Evolutionary conservation across 176 grass and related monocot genomes (phyloP), one percentile per base, ranked within the genome.

Genomic region (Aegilops longissima): DNA sequence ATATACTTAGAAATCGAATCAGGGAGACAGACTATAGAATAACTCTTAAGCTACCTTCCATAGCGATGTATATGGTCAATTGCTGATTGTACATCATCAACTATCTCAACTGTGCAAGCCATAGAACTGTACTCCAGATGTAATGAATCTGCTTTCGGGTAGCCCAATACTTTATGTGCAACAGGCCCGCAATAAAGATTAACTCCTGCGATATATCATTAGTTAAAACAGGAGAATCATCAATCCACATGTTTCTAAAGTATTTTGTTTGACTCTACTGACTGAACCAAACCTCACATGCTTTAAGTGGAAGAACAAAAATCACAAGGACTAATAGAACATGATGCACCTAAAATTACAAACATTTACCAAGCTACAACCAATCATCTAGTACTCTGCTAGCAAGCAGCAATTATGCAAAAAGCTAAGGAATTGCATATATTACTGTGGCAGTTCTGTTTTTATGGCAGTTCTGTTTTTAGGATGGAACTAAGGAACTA

Each of bases 1-100:
- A 39, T 52, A 23, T 51, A 35, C 33, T 72, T 12, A 63, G 8
- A 1, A 62, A 68, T 38, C 17, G 2, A 49, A 79, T 31, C 17
- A 76, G 30, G 16, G 6, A 73, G 56, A 86, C 1, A 75, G 73
- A 58, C 2, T 20, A 64, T 9, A 81, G 38, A 72, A 76, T 18
- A 79, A 42, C 24, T 67, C 3, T 80, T 73, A 77, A 77, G 23
- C 39, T 87, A 99, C 97, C 97, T 99, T 90, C 97, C 97, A 66
- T 99, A 90, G 16, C 56, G 80, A 89, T 96, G 94, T 89, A 99
- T 99, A 81, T 99, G 97, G 38, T 96, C 87, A 79, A 99, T 93
- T 61, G 94, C 97, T 69, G 86, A 78, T 70, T 96, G 79, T 80
- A 94, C 90, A 91, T 94, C 90, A 81, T 99, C 92, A 77, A 99